Percentiles rank a stretch among this genome's conserved stretches.
Conservation (phyloP, 768 basidiomycete species). For the Candolleomyces aberdarensis region DNA sequence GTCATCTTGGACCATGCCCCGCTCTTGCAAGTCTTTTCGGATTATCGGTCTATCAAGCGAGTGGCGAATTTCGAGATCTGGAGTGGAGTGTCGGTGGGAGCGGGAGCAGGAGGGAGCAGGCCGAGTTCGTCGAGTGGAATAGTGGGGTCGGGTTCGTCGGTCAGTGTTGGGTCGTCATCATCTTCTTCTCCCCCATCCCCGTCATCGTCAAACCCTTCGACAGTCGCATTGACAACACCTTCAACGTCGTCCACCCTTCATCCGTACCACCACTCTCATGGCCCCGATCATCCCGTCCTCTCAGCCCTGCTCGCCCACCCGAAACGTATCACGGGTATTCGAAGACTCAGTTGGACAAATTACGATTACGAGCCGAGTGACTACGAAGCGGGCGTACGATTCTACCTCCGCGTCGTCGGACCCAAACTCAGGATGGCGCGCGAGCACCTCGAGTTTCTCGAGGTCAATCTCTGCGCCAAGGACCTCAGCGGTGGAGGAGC, state of each 20-base stretch:
- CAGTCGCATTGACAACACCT: conserved; percentile 17
- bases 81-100: no score
- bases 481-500: conserved; percentile 24
- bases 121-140: no score
- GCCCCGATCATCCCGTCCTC: conserved; percentile 46
- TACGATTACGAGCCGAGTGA: conserved; percentile 44
- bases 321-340: conserved; percentile 46
- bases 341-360: conserved; percentile 67
- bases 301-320: conserved; percentile 46
- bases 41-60: conserved; percentile 62
- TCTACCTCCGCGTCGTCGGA: conserved; percentile 53
- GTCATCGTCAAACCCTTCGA: neutral
- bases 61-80: conserved; percentile 6
- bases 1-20: conserved; percentile 67
- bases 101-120: no score
- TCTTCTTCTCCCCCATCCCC: neutral
- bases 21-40: conserved; percentile 56
- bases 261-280: neutral
- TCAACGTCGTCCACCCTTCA: neutral
- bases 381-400: conserved; percentile 40
- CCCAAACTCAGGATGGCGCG: conserved; percentile 52
- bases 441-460: conserved; percentile 60
- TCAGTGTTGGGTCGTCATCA: conserved; percentile 33
- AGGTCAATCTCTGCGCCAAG: conserved; percentile 58
- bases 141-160: neutral